Conservation (phyloP, 305 asterid genomes). For the Solanum hybrid region DNA sequence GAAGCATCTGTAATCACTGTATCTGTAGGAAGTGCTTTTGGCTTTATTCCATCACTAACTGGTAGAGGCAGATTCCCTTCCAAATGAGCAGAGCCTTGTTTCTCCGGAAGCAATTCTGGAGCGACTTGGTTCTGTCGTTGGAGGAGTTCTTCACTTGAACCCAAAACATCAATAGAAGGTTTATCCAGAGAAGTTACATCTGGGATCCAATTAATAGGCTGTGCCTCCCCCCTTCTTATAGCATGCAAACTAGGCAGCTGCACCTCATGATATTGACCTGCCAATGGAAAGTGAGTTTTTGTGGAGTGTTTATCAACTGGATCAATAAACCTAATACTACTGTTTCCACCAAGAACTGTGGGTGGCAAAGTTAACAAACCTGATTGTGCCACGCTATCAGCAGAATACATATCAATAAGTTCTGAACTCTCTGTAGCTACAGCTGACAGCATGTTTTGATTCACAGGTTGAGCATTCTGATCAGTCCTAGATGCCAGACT, state of each 20-base stretch:
- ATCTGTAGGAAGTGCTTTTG: constrained; percentile 17
- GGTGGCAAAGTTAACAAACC: constrained; percentile 15
- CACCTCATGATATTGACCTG: constrained; percentile 16
- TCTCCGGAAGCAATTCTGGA: constrained; percentile 8
- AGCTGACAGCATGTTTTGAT: constrained; percentile 9
- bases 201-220: constrained; percentile 16
- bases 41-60: constrained; percentile 16
- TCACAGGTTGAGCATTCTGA: constrained; percentile 19
- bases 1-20: background rate
- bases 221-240: constrained; percentile 4
- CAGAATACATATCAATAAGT: constrained; percentile 5
- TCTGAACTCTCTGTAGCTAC: constrained; percentile 7
- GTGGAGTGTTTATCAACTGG: background rate
- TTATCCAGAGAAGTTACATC: constrained; percentile 20
- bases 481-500: constrained; percentile 12
- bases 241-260: constrained; percentile 8
- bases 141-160: constrained; percentile 11
- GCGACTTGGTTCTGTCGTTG: constrained; percentile 15
- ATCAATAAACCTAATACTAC: constrained; percentile 1
- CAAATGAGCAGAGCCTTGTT: constrained; percentile 16
- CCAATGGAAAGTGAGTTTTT: constrained; percentile 5
- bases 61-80: constrained; percentile 16
- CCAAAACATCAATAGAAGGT: constrained; percentile 18
- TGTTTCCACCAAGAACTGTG: constrained; percentile 9
- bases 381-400: background rate